A percentile compares a stretch with the other conserved stretches of the same genome.
phyloP scores from a whole-genome alignment of 2,329 filamentous ascomycete species.

The Onygenales sp. region DNA sequence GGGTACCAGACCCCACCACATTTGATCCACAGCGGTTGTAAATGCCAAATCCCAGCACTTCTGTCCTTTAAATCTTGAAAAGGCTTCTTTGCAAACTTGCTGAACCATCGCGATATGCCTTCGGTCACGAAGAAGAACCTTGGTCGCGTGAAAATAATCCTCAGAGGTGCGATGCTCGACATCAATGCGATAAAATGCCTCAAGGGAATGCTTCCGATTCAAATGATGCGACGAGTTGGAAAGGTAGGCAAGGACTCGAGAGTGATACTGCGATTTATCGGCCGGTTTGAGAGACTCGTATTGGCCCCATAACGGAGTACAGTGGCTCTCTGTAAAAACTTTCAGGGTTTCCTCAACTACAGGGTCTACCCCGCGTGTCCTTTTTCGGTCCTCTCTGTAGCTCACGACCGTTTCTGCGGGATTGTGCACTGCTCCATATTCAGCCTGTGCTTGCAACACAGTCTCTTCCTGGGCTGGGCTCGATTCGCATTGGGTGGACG shows the following conservation, averaged over 20 bases:
- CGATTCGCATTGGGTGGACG: conserved; percentile 10
- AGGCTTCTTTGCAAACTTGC: conserved; percentile 33
- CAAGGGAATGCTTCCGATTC: conserved; percentile 34
- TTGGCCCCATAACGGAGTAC: not conserved
- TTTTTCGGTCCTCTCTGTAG: too few species aligned
- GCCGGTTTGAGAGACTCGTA: not conserved
- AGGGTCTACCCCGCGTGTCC: too few species aligned
- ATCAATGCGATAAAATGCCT: conserved; percentile 38
- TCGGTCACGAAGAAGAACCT: conserved; percentile 33
- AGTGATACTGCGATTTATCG: conserved; percentile 5
- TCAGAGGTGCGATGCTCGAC: conserved; percentile 25
- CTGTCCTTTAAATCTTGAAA: conserved; percentile 15
- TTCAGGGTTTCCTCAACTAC: too few species aligned
- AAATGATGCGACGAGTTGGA: conserved; percentile 26
- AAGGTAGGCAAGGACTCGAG: conserved; percentile 27
- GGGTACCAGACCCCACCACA: conserved; percentile 23
- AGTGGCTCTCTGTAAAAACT: too few species aligned
- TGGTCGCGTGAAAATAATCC: conserved; percentile 38
- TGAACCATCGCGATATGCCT: conserved; percentile 28
- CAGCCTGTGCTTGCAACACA: not conserved
- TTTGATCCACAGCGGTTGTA: conserved; percentile 20
- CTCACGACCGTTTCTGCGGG: too few species aligned
- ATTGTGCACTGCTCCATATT: not conserved
- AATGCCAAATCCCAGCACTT: conserved; percentile 23
- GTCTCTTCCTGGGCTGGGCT: not conserved